Evolutionary conservation across 441 rosid species (phyloP), one percentile per base, ranked within the genome.

Genomic region (Iberis amara): DNA sequence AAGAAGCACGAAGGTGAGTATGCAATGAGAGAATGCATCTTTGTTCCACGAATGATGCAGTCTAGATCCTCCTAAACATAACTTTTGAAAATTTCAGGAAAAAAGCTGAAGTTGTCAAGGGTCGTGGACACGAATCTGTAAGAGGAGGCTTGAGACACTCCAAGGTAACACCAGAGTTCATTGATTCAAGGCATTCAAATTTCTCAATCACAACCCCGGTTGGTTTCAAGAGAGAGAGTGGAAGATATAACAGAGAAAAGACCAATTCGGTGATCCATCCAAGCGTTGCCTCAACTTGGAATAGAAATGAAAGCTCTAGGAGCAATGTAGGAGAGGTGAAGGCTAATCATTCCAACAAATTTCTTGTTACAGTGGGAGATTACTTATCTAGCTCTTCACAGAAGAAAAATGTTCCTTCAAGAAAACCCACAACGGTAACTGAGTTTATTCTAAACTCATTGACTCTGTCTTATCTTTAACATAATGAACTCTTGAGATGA

Each of bases 1-100:
- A 76, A 62, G 89, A 76, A 76, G 80, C 72, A 55, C 75, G 72
- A 78, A 76, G 73, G 94, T 82, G 70, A n/a, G 43, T 59, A 7
- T 21, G 35, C 15, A 49, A 23, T 5, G 15, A 43, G 8, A 14
- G 26, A 26, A 26, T 6, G 4, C 1, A 0, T 39, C 8, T 28
- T 33, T 8, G 6, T 11, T 18, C 42, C 15, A 26, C 21, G 12
- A 30, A 40, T 2, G 36, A 49, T 23, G n/a, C 7, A 31, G 11
- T 6, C 43, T 5, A 54, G 47, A 14, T 64, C 4, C 43, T 64
- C 4, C 43, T 50, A 50, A 45, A 11, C 40, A 3, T 37, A 3
- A 27, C 6, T 31, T 8, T 15, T 40, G 7, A 39, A 44, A n/a
- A 55, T 31, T 68, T 63, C 77, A 88, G 89, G 76, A 74, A 52